Conservation (phyloP, 129 eudicot genomes). For the Mikania micrantha region DNA sequence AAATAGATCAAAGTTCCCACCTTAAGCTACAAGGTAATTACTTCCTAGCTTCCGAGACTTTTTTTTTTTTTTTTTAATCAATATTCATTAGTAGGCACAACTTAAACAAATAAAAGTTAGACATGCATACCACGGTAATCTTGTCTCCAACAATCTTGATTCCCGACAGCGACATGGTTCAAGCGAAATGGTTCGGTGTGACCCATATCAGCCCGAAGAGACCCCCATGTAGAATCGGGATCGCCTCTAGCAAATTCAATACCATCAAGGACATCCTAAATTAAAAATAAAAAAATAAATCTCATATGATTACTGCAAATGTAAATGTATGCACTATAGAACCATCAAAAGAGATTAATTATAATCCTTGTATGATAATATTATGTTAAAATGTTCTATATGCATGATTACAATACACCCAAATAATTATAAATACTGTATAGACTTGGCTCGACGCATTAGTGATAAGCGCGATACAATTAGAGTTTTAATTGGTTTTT, state of each 20-base stretch:
- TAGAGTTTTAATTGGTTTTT: too few species aligned
- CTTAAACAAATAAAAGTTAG: neutral
- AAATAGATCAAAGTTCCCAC: neutral
- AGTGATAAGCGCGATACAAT: too few species aligned
- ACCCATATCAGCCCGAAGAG: conserved; percentile 79
- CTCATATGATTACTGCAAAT: neutral
- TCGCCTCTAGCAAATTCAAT: conserved; percentile 94
- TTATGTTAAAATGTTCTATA: neutral
- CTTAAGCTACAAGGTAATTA: neutral
- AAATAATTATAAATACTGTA: too few species aligned
- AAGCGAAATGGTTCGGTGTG: conserved; percentile 67
- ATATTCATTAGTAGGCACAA: neutral
- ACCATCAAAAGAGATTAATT: neutral
- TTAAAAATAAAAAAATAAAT: neutral
- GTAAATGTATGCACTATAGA: neutral
- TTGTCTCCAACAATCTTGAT: conserved; percentile 75
- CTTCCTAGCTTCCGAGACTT: neutral
- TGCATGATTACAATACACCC: too few species aligned
- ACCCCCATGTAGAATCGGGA: conserved; percentile 79
- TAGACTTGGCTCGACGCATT: too few species aligned
- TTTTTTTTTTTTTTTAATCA: neutral
- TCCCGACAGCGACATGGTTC: conserved; percentile 84
- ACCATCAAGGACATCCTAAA: conserved; percentile 76
- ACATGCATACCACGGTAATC: conserved; percentile 63
- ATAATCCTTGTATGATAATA: neutral